Evolutionary conservation across 1,284 basidiomycete genomes (phyloP), one percentile per base, ranked within the genome.

Genomic region (Cutaneotrichosporon mucoides): DNA sequence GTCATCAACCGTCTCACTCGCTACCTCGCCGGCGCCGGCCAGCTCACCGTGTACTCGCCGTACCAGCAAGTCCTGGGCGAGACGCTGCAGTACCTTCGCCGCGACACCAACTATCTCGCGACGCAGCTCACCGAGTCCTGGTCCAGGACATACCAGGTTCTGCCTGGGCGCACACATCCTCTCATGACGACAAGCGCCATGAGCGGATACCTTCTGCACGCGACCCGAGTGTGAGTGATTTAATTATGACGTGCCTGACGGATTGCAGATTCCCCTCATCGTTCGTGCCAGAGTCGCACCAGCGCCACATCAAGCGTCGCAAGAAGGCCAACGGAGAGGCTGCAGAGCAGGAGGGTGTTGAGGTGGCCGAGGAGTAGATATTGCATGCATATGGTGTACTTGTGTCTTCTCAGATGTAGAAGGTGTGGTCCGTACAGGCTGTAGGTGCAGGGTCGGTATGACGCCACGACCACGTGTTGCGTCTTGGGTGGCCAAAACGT

Each of bases 81-180:
- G 57, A 80, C 90, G 2, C 88, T 96, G 68, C 82, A 83, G 41
- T 86, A 84, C 67, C 78, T 95, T 68, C 85, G 90, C 47, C 79
- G 82, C 35, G 75, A 83, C 45, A 84, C 87, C 7, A 79, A 84
- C 63, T 95, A 87, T 64, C 81, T 98, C 16, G 87, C 86, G 36
- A 87, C 92, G 8, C 86, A 84, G 16, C 80, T 99, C 12, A 88
- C 89, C 2, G 95, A 99, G 79, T 84, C 87, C 9, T 99, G 91
- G 88, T 78, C 92, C 52, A 84, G 96, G 53, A 84, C 85, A 65
- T 99, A 98, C 79, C 95, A 98, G 76, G 88, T 94, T 9, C 81
- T 99, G 15, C 95, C 95, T 33, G 95, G 95, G 12, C 84, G 96
- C 38, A 96, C 92, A 45, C 96, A 99, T 79, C 96, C 96, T 0